Conservation (phyloP, 257 asterid genomes). For the Catharanthus roseus region DNA sequence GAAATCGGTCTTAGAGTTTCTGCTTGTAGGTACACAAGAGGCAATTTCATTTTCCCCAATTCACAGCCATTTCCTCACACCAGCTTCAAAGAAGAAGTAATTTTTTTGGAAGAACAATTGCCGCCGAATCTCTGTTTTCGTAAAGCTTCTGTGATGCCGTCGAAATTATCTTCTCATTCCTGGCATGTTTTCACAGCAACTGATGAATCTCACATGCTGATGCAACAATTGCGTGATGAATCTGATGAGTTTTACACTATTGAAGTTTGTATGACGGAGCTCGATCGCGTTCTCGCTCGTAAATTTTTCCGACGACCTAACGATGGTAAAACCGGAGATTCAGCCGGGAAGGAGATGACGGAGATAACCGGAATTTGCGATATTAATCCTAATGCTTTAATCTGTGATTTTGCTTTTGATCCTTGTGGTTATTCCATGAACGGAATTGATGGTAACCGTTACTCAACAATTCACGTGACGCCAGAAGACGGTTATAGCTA, state of each 20-base stretch:
- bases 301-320: constrained; percentile 54
- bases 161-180: constrained; percentile 50
- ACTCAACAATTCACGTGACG: constrained; percentile 91
- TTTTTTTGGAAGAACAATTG: constrained; percentile 44
- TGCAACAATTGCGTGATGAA: constrained; percentile 10
- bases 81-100: constrained; percentile 66
- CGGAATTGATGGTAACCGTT: constrained; percentile 64
- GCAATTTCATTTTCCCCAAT: constrained; percentile 83
- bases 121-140: constrained; percentile 43
- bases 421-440: constrained; percentile 98
- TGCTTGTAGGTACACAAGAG: constrained; percentile 88
- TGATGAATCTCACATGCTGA: constrained; percentile 26
- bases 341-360: constrained; percentile 83
- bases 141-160: constrained; percentile 59
- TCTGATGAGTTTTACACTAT: constrained; percentile 40
- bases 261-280: constrained; percentile 90
- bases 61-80: constrained; percentile 84
- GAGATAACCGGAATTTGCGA: constrained; percentile 50
- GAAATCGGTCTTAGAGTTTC: constrained; percentile 52
- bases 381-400: constrained; percentile 45
- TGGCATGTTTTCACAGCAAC: constrained; percentile 88
- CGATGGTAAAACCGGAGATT: constrained; percentile 53
- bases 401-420: constrained; percentile 87
- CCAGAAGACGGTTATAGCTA: constrained; percentile 97
- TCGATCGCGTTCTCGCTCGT: constrained; percentile 59